A percentile compares a stretch with the other conserved stretches of the same genome.
These are phyloP conservation scores for Passiflora organensis DNA, from an alignment of 345 rosid species.

Conservation along the genomic window DNA sequence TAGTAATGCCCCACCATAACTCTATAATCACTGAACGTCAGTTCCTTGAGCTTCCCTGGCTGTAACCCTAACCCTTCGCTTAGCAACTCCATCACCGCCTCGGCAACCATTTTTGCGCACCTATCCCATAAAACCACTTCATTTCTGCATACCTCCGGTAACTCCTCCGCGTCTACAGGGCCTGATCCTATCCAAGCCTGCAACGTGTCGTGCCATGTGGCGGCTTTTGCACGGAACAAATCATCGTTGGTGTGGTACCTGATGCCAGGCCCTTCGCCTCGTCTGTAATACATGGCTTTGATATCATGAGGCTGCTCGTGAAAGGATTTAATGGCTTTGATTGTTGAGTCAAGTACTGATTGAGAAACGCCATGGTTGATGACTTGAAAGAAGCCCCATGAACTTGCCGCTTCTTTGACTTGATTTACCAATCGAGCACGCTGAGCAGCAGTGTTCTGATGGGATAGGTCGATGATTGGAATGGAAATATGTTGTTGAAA, in stretches of 20 bases:
- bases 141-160: constrained; percentile 24
- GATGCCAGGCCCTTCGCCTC: constrained; percentile 14
- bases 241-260: constrained; percentile 32
- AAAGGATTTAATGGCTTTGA: constrained; percentile 22
- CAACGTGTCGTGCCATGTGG: constrained; percentile 32
- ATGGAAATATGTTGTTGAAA: constrained; percentile 5
- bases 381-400: constrained; percentile 37
- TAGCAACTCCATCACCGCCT: constrained; percentile 36
- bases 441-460: not conserved
- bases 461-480: constrained; percentile 21
- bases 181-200: constrained; percentile 26
- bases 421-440: constrained; percentile 6
- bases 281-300: constrained; percentile 28
- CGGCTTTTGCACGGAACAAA: constrained; percentile 25
- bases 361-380: constrained; percentile 29
- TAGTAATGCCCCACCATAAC: constrained; percentile 21
- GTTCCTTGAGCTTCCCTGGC: constrained; percentile 25
- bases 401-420: constrained; percentile 19
- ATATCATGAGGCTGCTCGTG: constrained; percentile 27
- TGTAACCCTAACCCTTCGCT: constrained; percentile 34
- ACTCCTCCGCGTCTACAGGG: constrained; percentile 11
- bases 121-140: constrained; percentile 30
- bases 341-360: constrained; percentile 13
- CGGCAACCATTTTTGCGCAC: constrained; percentile 22
- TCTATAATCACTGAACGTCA: constrained; percentile 14